Conservation (phyloP, 2,329 filamentous ascomycete genomes). For the Ceratocystis colombiana region DNA sequence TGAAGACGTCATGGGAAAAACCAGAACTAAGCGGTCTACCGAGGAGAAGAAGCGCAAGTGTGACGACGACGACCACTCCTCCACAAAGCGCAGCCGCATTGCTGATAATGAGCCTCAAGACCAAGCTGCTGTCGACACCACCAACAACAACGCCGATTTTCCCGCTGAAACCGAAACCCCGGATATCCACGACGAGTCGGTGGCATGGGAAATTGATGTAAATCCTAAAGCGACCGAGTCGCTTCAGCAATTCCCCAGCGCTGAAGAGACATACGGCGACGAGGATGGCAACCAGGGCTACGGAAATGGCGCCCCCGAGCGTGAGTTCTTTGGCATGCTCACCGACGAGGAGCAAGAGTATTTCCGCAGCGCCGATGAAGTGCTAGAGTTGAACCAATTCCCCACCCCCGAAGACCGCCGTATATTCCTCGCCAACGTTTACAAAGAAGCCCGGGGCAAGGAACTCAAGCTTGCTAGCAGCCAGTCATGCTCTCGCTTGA, state of each 20-base stretch:
- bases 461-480: slow-evolving; percentile 93
- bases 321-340: slow-evolving; percentile 84
- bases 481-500: slow-evolving; percentile 84
- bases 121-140: background rate
- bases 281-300: slow-evolving; percentile 26
- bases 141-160: slow-evolving; percentile 14
- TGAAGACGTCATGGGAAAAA: slow-evolving; percentile 36
- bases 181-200: slow-evolving; percentile 13
- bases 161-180: background rate
- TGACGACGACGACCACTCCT: slow-evolving; percentile 29
- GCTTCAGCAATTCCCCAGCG: slow-evolving; percentile 25
- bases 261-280: slow-evolving; percentile 28
- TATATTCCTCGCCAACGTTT: slow-evolving; percentile 70
- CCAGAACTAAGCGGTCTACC: slow-evolving; percentile 36
- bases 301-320: slow-evolving; percentile 39
- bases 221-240: slow-evolving; percentile 11
- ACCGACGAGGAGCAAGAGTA: slow-evolving; percentile 92
- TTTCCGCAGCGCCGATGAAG: slow-evolving; percentile 78
- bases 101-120: slow-evolving; percentile 26
- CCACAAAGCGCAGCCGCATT: slow-evolving; percentile 28
- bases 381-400: slow-evolving; percentile 86
- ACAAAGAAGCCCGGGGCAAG: slow-evolving; percentile 76
- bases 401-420: slow-evolving; percentile 60
- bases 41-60: slow-evolving; percentile 38
- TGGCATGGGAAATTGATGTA: slow-evolving; percentile 22